These are phyloP conservation scores for Fusarium poae DNA, from an alignment of 2,329 filamentous ascomycete genomes.

Conservation along the genomic window DNA sequence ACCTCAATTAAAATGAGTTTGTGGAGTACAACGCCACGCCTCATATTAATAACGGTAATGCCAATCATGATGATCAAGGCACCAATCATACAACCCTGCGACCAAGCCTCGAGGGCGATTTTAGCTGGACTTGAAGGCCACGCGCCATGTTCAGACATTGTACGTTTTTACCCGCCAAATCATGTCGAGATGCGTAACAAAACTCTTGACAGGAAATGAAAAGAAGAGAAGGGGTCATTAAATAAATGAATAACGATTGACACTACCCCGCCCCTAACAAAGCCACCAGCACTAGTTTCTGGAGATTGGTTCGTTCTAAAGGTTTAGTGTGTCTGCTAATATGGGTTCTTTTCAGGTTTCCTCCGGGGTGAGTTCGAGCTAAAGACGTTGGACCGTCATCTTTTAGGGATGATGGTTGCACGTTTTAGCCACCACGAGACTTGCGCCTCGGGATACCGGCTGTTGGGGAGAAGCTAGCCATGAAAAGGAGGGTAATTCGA, in stretches of 20 bases:
- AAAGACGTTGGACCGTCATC: background rate
- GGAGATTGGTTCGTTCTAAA: background rate
- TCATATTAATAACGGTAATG: slow-evolving; percentile 65
- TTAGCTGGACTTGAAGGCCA: slow-evolving; percentile 30
- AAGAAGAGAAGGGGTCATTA: background rate
- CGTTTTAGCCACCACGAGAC: background rate
- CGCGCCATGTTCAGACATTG: slow-evolving; percentile 8
- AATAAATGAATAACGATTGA: background rate
- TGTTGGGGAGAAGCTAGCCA: background rate
- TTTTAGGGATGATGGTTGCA: background rate
- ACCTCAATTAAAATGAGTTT: slow-evolving; percentile 65
- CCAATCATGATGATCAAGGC: slow-evolving; percentile 62
- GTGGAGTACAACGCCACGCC: slow-evolving; percentile 60
- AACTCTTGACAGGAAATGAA: background rate
- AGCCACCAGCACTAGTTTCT: background rate
- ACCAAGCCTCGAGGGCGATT: slow-evolving; percentile 60
- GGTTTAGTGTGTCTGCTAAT: background rate
- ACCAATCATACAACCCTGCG: slow-evolving; percentile 63
- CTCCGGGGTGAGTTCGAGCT: background rate
- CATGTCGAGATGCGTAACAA: background rate
- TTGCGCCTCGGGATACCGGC: background rate
- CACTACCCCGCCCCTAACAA: background rate
- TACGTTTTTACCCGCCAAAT: rapidly evolving
- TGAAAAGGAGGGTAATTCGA: background rate
- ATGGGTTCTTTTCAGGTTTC: background rate